Percentiles rank a stretch among this genome's conserved stretches.
phyloP scores from a whole-genome alignment of 1,139 yeast species.

The Saccharomycopsis hybrid region DNA sequence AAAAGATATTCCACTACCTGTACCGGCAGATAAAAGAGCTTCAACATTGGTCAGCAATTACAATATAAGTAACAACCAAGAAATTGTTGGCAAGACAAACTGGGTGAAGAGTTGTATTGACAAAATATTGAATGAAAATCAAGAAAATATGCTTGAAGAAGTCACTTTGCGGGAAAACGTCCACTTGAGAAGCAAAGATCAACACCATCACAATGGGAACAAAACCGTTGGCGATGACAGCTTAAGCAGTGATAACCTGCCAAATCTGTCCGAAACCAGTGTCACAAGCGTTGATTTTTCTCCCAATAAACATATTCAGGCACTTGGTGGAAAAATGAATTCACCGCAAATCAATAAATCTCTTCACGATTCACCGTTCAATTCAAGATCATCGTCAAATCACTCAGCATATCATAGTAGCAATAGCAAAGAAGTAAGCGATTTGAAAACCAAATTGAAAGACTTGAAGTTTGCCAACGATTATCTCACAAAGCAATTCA shows the following conservation, averaged over 20 bases:
- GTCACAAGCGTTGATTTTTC: slow-evolving; percentile 3
- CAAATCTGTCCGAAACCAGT: slow-evolving; percentile 21
- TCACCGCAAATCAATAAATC: background rate
- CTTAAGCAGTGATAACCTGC: slow-evolving; percentile 21
- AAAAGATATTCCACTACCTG: slow-evolving; percentile 41
- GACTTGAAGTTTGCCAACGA: slow-evolving; percentile 61
- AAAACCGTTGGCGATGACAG: too few relatives aligned
- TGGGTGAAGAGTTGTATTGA: slow-evolving; percentile 19
- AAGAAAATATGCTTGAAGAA: slow-evolving; percentile 12
- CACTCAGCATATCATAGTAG: background rate
- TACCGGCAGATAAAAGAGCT: slow-evolving; percentile 28
- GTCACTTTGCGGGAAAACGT: slow-evolving; percentile 9
- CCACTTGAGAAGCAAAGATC: slow-evolving; percentile 2
- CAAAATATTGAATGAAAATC: slow-evolving; percentile 9
- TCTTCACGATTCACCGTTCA: slow-evolving; percentile 3
- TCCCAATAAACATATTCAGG: background rate
- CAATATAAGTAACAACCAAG: too few relatives aligned
- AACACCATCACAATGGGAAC: slow-evolving; percentile 19
- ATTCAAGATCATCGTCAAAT: slow-evolving; percentile 13
- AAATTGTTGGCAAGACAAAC: slow-evolving; percentile 12
- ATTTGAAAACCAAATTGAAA: slow-evolving; percentile 48
- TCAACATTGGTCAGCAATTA: too few relatives aligned
- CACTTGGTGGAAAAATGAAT: background rate
- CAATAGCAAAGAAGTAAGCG: slow-evolving; percentile 31
- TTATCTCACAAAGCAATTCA: slow-evolving; percentile 54